Conservation (phyloP, 2,329 filamentous ascomycete species). For the Aspergillus sp. region DNA sequence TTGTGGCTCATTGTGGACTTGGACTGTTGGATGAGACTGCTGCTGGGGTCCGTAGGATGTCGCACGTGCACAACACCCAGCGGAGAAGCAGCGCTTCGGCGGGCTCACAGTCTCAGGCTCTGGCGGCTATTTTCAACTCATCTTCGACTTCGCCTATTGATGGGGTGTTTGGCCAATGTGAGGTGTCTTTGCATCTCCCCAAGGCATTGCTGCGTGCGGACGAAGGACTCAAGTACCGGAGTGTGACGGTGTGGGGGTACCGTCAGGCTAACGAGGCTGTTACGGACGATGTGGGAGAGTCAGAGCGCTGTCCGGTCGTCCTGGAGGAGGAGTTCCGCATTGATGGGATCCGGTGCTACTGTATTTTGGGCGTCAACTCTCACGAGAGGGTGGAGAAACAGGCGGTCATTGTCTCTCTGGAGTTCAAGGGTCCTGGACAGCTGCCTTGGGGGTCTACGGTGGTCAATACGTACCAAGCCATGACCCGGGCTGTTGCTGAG, state of each 20-base stretch:
- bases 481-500: slow-evolving; percentile 43
- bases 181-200: slow-evolving; percentile 44
- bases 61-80: slow-evolving; percentile 31
- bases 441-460: slow-evolving; percentile 36
- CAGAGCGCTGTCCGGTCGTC: slow-evolving; percentile 30
- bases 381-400: slow-evolving; percentile 56
- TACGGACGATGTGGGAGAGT: slow-evolving; percentile 24
- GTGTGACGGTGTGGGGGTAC: slow-evolving; percentile 37
- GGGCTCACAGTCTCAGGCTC: slow-evolving; percentile 13
- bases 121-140: slow-evolving; percentile 14
- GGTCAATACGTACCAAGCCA: slow-evolving; percentile 42
- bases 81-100: slow-evolving; percentile 28
- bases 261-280: slow-evolving; percentile 25
- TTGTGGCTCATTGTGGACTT: slow-evolving; percentile 39
- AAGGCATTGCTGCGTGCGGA: slow-evolving; percentile 49
- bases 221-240: slow-evolving; percentile 44
- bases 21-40: slow-evolving; percentile 41
- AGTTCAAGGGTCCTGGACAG: slow-evolving; percentile 38
- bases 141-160: slow-evolving; percentile 27
- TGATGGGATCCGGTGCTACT: slow-evolving; percentile 47
- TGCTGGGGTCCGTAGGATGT: slow-evolving; percentile 38
- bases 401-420: slow-evolving; percentile 47
- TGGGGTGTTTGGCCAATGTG: slow-evolving; percentile 36
- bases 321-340: slow-evolving; percentile 45
- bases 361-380: slow-evolving; percentile 55